These are phyloP conservation scores for Russula olivacea DNA, from an alignment of 768 basidiomycete genomes.

Conservation along the genomic window DNA sequence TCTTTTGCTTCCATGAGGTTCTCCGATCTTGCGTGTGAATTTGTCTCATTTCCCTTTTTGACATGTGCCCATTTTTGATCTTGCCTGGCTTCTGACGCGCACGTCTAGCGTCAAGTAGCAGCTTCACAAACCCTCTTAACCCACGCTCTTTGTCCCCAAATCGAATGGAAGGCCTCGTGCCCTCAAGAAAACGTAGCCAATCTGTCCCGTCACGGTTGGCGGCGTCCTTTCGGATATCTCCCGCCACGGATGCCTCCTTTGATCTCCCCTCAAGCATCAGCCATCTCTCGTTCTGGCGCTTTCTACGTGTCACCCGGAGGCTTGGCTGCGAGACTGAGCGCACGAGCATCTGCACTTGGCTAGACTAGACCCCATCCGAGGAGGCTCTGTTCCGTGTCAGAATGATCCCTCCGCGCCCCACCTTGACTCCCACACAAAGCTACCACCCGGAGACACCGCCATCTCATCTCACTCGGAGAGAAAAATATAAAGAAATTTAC, in stretches of 20 bases:
- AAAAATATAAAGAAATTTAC: not conserved
- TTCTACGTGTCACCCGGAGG: slow-evolving; percentile 14
- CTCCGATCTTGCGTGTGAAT: slow-evolving; percentile 18
- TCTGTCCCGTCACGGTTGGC: slow-evolving; percentile 3
- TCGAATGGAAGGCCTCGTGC: slow-evolving; percentile 21
- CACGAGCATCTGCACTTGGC: not conserved
- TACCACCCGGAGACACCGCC: too few species aligned
- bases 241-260: not conserved
- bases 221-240: slow-evolving; percentile 10
- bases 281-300: not conserved
- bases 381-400: not conserved
- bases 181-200: slow-evolving; percentile 2
- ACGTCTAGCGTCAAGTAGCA: slow-evolving; percentile 8
- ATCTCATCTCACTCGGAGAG: slow-evolving; percentile 1
- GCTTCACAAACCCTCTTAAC: slow-evolving; percentile 19
- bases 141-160: slow-evolving; percentile 25
- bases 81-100: slow-evolving; percentile 18
- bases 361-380: not conserved
- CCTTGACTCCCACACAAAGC: not conserved
- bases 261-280: not conserved
- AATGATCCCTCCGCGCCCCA: not conserved
- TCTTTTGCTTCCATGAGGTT: slow-evolving; percentile 3
- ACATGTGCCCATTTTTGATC: slow-evolving; percentile 16
- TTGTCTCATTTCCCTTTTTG: slow-evolving; percentile 9
- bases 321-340: slow-evolving; percentile 17